phyloP scores from a whole-genome alignment of 306 rosid species.

The Crotalaria pallida region DNA sequence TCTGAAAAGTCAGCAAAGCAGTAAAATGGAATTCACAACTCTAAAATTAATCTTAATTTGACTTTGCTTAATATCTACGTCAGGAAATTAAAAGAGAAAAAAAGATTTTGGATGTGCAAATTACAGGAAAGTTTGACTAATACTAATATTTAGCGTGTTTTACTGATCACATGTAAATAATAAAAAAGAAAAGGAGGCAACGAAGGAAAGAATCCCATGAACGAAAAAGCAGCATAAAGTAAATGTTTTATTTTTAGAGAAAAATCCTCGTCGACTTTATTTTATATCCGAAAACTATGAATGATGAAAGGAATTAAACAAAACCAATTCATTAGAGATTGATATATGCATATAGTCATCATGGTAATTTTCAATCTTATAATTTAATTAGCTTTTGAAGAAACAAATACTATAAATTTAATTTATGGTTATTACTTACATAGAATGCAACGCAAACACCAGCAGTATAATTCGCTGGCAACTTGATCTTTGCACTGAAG shows the following conservation, averaged over 20 bases:
- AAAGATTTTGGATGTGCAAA: neutral
- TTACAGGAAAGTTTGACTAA: constrained; percentile 18
- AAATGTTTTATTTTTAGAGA: no score
- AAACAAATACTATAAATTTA: neutral
- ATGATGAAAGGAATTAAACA: neutral
- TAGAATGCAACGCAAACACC: constrained; percentile 88
- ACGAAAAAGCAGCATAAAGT: neutral
- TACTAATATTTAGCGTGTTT: constrained; percentile 1
- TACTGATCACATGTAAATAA: neutral
- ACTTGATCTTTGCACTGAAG: constrained; percentile 83
- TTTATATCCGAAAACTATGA: neutral
- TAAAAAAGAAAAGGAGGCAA: neutral
- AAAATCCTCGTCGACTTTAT: no score
- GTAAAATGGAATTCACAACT: neutral
- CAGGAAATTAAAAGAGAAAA: neutral
- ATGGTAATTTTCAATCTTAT: no score
- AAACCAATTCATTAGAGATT: neutral
- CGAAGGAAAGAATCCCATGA: constrained; percentile 20
- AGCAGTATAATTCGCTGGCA: constrained; percentile 86
- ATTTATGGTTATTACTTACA: constrained; percentile 47
- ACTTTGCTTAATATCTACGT: neutral
- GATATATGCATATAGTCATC: no score
- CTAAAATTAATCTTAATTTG: constrained; percentile 3
- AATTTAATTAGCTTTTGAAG: no score
- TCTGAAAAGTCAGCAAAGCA: neutral